Base-by-base conservation (phyloP, 1,284 basidiomycete genomes). In the Leccinum subatratum region DNA sequence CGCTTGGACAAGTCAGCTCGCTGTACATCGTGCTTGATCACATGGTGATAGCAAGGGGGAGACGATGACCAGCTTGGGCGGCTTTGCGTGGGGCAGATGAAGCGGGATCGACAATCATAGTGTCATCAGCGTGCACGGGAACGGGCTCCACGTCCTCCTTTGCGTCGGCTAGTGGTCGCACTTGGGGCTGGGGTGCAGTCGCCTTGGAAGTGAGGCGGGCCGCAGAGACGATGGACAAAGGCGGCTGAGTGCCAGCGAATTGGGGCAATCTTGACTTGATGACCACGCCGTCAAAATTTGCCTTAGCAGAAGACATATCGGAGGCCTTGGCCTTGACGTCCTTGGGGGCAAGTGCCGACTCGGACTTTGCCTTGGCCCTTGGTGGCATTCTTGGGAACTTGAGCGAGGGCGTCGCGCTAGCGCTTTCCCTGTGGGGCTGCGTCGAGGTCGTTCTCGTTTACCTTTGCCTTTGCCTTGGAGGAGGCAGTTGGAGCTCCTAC, bases 351-450 rank as follows among this genome's bases (percentile, higher is more conserved):
- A 72, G 74, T 16, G 69, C 68, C 64, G 72, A 69, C 70, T 81
- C 68, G 63, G 72, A 69, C 70, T 81, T 82, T 70, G 83, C 77
- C 74, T 84, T 84, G 68, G 81, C 80, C 77, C 74, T 84, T 84
- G 68, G 81, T 81, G 32, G 82, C 79, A 22, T 83, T 78, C 62
- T 81, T 79, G 4, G 86, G 82, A 28, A 90, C 86, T 18, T 57
- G 56, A 11, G 86, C 87, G 34, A 91, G 79, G 4, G 89, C 88
- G 66, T 90, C 88, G 62, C 91, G 86, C 76, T 92, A 92, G 68
- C 89, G 83, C 78, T 92, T 92, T 61, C 82, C 85, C 11, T 78
- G 77, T 11, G 81, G 80, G 11, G 80, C 73, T 4, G 71, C 69
- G 30, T 83, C 81, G 16, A 76, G 72, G 66, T 85, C 84, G 65